These are phyloP conservation scores for Hansenula anomala DNA, from an alignment of 1,139 yeast species.

Conservation along the genomic window DNA sequence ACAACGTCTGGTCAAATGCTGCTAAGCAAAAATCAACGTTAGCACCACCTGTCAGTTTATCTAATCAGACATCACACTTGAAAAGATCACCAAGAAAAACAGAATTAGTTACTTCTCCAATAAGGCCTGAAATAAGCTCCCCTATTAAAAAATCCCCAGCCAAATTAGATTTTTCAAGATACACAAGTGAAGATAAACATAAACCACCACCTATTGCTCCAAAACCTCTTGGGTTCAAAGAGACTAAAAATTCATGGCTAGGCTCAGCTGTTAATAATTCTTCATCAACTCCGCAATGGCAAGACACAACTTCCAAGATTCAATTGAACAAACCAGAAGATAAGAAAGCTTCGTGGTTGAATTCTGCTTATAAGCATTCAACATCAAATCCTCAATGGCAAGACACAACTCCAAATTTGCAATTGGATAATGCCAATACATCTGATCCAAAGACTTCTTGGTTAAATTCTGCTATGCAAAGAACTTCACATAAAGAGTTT, in stretches of 20 bases:
- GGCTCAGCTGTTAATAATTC: conserved; percentile 4
- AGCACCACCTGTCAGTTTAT: conserved; percentile 2
- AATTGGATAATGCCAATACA: conserved; percentile 3
- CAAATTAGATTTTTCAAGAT: conserved; percentile 9
- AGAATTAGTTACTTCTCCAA: neutral
- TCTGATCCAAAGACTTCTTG: conserved; percentile 10
- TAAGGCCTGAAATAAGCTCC: neutral
- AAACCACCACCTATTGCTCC: neutral
- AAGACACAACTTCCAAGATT: neutral
- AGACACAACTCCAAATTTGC: conserved; percentile 3
- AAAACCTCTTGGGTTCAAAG: neutral
- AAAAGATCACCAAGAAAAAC: conserved; percentile 1
- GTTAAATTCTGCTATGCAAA: conserved; percentile 19
- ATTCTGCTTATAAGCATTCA: conserved; percentile 4
- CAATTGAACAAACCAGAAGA: neutral
- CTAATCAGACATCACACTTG: neutral
- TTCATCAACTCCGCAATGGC: conserved; percentile 3
- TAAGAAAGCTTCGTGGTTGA: neutral
- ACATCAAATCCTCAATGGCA: conserved; percentile 3
- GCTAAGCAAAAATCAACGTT: conserved; percentile 4
- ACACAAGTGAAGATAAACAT: neutral
- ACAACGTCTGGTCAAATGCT: conserved; percentile 4
- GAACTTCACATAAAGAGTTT: conserved; percentile 5
- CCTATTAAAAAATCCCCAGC: conserved; percentile 14
- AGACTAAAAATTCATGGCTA: neutral